Evolutionary conservation across 1,139 yeast genomes (phyloP).

Genomic region (Geotrichum fermentans): DNA sequence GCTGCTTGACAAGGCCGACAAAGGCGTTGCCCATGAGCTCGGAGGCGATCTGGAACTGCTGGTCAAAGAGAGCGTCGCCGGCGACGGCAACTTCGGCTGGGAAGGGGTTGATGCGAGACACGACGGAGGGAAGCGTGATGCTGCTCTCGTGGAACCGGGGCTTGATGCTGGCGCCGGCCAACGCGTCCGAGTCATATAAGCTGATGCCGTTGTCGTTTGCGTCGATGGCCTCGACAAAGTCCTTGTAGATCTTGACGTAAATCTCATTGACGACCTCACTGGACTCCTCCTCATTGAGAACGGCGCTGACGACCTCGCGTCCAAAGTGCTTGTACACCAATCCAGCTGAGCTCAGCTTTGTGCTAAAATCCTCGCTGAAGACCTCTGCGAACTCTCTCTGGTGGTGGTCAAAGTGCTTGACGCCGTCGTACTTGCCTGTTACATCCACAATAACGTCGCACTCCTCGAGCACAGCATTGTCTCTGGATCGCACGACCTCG

Average conservation of each 20-base stretch:
- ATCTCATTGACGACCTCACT: conserved; percentile 51
- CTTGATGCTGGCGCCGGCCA: conserved; percentile 20
- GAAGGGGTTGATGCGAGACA: conserved; percentile 86
- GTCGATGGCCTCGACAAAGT: conserved; percentile 85
- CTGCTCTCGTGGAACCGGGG: conserved; percentile 33
- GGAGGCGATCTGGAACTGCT: conserved; percentile 64
- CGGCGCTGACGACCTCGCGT: conserved; percentile 57
- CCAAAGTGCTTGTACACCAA: conserved; percentile 91
- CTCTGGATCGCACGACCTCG: conserved; percentile 73
- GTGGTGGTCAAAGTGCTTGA: conserved; percentile 90
- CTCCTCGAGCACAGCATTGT: conserved; percentile 69
- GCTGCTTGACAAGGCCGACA: conserved; percentile 58
- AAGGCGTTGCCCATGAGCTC: conserved; percentile 80
- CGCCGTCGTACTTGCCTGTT: conserved; percentile 85
- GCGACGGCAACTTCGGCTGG: conserved; percentile 46
- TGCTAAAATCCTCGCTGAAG: conserved; percentile 51
- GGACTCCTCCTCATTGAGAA: conserved; percentile 36
- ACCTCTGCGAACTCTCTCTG: conserved; percentile 75
- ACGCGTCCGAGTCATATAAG: conserved; percentile 50
- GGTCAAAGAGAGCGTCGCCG: conserved; percentile 62
- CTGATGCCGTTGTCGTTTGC: conserved; percentile 94
- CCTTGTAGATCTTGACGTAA: conserved; percentile 71
- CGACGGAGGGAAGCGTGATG: conserved; percentile 75
- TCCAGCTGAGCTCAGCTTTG: conserved; percentile 92
- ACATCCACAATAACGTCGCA: conserved; percentile 81